Evolutionary conservation across 169 alveolate genomes (phyloP).

Genomic region (Cryptosporidium xiaoi): DNA sequence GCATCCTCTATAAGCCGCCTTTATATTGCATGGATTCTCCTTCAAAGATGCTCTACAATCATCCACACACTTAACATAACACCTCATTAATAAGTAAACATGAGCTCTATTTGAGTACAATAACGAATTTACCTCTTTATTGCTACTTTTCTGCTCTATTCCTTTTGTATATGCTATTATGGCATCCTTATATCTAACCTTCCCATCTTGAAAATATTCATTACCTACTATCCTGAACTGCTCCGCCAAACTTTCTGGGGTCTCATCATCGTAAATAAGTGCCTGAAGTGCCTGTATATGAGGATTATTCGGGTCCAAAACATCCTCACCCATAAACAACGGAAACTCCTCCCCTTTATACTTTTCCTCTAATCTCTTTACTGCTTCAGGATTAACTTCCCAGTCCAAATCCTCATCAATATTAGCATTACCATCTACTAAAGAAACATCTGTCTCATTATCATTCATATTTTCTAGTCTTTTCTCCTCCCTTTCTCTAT

Average conservation of each 20-base stretch:
- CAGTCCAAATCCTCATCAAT: constrained; percentile 76
- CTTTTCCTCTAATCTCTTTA: constrained; percentile 63
- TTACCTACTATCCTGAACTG: constrained; percentile 44
- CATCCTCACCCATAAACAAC: constrained; percentile 76
- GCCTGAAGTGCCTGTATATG: constrained; percentile 77
- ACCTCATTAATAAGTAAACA: constrained; percentile 48
- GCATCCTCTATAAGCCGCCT: constrained; percentile 75
- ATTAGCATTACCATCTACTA: neutral
- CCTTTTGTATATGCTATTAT: constrained; percentile 62
- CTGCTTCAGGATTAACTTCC: constrained; percentile 76
- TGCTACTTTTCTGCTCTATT: constrained; percentile 60
- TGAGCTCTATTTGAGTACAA: constrained; percentile 76
- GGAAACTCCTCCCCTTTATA: constrained; percentile 74
- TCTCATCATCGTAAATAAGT: constrained; percentile 76
- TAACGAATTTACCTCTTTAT: constrained; percentile 50
- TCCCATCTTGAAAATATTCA: constrained; percentile 72
- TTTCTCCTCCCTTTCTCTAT: neutral
- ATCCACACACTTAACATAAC: constrained; percentile 74
- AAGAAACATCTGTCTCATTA: neutral
- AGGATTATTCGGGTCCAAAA: constrained; percentile 54
- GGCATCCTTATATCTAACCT: constrained; percentile 32
- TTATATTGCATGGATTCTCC: constrained; percentile 68
- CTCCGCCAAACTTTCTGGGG: constrained; percentile 74
- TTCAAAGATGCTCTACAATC: constrained; percentile 73
- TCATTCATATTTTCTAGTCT: neutral